Evolutionary conservation across 805 yeast genomes (phyloP).

Genomic region (Hagleromyces aurorensis): DNA sequence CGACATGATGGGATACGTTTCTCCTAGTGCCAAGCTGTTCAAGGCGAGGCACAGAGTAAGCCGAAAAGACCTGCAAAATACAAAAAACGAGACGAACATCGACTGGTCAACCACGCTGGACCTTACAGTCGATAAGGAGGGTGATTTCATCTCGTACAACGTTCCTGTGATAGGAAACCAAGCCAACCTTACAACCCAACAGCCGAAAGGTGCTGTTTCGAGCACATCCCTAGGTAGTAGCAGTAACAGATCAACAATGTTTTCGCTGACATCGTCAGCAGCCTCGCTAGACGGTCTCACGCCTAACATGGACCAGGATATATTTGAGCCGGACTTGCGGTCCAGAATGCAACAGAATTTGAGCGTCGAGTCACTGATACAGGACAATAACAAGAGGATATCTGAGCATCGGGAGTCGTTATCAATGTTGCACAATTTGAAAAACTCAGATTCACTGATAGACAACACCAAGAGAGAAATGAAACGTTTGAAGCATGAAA

Average conservation of each 20-base stretch:
- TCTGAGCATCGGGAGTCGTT: slow-evolving; percentile 9
- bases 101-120: slow-evolving; percentile 12
- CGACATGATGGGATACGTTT: slow-evolving; percentile 9
- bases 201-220: not conserved
- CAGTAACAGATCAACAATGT: slow-evolving; percentile 4
- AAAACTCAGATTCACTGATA: slow-evolving; percentile 3
- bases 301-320: too few relatives aligned
- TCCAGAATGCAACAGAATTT: slow-evolving; percentile 11
- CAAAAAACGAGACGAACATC: not conserved
- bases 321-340: slow-evolving; percentile 9
- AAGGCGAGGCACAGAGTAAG: slow-evolving; percentile 13
- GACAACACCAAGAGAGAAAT: slow-evolving; percentile 8
- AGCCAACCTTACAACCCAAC: slow-evolving; percentile 1
- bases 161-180: slow-evolving; percentile 12
- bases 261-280: slow-evolving; percentile 4
- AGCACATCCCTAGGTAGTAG: not conserved
- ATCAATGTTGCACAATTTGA: slow-evolving; percentile 2
- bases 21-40: slow-evolving; percentile 14
- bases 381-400: slow-evolving; percentile 13
- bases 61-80: slow-evolving; percentile 9
- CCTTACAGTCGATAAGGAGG: slow-evolving; percentile 10
- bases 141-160: slow-evolving; percentile 8
- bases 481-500: slow-evolving; percentile 9
- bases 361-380: slow-evolving; percentile 16
- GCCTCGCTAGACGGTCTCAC: too few relatives aligned